Percentiles rank a stretch among this genome's conserved stretches.
These are phyloP conservation scores for Huiozyma naganishii DNA, from an alignment of 805 yeast genomes.

Conservation along the genomic window DNA sequence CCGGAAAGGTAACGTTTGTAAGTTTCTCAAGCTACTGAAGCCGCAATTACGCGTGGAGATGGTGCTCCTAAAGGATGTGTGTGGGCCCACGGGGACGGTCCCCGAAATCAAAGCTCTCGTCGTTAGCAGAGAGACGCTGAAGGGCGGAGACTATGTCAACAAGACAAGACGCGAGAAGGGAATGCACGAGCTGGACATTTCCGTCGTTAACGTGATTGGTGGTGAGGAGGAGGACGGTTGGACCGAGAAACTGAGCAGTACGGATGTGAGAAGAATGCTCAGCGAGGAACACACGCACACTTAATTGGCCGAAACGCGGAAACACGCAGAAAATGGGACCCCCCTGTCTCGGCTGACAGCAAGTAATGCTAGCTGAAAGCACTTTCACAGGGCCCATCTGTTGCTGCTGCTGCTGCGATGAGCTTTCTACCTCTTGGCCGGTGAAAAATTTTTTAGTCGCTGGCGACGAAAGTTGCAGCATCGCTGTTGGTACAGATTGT, in stretches of 20 bases:
- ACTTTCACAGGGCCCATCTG: too few relatives aligned
- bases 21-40: constrained; percentile 39
- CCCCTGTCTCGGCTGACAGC: too few relatives aligned
- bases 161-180: constrained; percentile 46
- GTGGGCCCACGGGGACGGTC: constrained; percentile 85
- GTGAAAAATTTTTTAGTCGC: too few relatives aligned
- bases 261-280: constrained; percentile 47
- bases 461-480: too few relatives aligned
- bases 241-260: constrained; percentile 74
- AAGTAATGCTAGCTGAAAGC: too few relatives aligned
- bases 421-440: too few relatives aligned
- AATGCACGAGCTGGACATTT: constrained; percentile 40
- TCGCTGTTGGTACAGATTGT: too few relatives aligned
- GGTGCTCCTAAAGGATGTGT: constrained; percentile 65
- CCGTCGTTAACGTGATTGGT: constrained; percentile 57
- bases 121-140: constrained; percentile 66
- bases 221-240: constrained; percentile 45
- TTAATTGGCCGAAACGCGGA: too few relatives aligned
- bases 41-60: constrained; percentile 41
- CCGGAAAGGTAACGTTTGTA: constrained; percentile 38
- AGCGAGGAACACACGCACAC: constrained; percentile 1
- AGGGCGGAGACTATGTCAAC: constrained; percentile 71
- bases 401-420: too few relatives aligned
- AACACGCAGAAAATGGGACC: too few relatives aligned
- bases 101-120: constrained; percentile 68